These are phyloP conservation scores for Zygoascus tannicola DNA, from an alignment of 805 yeast species.

Conservation along the genomic window DNA sequence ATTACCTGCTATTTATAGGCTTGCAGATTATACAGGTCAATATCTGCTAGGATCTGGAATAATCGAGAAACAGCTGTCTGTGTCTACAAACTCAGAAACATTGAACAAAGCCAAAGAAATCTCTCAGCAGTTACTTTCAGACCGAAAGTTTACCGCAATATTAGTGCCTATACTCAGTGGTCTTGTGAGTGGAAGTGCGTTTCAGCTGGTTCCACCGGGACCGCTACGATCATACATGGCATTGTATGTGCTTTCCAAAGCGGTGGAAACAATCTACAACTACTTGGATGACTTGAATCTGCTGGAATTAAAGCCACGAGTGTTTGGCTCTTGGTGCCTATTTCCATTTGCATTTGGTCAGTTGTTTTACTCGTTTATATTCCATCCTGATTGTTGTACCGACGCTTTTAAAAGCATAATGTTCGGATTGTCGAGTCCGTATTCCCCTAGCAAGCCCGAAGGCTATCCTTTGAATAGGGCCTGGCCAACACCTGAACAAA, in stretches of 20 bases:
- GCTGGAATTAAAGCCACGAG: constrained; percentile 28
- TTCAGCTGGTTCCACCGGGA: constrained; percentile 22
- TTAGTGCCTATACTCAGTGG: constrained; percentile 19
- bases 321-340: constrained; percentile 32
- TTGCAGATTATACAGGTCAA: constrained; percentile 4
- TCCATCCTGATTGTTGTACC: constrained; percentile 30
- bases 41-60: neutral
- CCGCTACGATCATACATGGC: constrained; percentile 23
- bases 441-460: constrained; percentile 24
- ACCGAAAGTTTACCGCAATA: neutral
- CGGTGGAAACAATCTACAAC: constrained; percentile 29
- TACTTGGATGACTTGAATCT: constrained; percentile 27
- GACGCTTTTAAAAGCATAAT: constrained; percentile 23
- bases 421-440: constrained; percentile 22
- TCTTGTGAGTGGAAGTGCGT: constrained; percentile 20
- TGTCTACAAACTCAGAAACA: neutral
- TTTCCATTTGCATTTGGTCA: constrained; percentile 34
- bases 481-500: constrained; percentile 28
- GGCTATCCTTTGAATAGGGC: constrained; percentile 22
- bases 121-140: neutral
- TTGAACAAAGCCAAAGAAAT: constrained; percentile 6
- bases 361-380: constrained; percentile 29
- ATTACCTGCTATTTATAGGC: constrained; percentile 14
- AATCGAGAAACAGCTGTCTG: neutral
- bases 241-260: constrained; percentile 26